Conservation (phyloP, 2,329 filamentous ascomycete genomes). For the Penicillium sumatraense region DNA sequence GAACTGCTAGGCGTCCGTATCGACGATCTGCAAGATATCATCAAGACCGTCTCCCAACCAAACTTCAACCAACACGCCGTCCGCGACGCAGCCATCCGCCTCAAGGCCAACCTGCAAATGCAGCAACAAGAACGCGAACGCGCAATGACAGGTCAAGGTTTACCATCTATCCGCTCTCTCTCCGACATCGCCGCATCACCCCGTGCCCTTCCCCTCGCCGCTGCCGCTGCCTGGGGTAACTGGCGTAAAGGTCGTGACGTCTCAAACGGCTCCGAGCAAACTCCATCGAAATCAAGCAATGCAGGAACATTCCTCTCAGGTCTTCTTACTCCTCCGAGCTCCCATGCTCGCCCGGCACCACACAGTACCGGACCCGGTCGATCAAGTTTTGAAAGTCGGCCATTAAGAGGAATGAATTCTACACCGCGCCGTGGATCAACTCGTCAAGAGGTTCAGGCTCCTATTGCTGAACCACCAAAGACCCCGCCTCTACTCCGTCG, state of each 20-base stretch:
- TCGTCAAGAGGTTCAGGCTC: constrained; percentile 35
- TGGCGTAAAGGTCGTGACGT: constrained; percentile 76
- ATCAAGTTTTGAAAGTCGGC: constrained; percentile 40
- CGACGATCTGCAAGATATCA: constrained; percentile 90
- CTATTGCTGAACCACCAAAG: constrained; percentile 41
- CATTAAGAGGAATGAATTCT: constrained; percentile 37
- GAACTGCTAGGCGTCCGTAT: constrained; percentile 90
- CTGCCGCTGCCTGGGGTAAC: constrained; percentile 96
- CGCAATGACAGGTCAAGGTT: constrained; percentile 71
- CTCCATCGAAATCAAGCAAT: constrained; percentile 63
- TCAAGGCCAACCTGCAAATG: constrained; percentile 96
- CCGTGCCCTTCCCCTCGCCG: constrained; percentile 75
- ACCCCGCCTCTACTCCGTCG: constrained; percentile 62
- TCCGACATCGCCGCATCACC: constrained; percentile 79
- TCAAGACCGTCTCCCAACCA: constrained; percentile 74
- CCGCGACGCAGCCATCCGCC: constrained; percentile 87
- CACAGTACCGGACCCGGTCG: constrained; percentile 42
- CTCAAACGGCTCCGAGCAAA: constrained; percentile 55
- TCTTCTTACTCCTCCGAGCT: constrained; percentile 86
- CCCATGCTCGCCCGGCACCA: constrained; percentile 68
- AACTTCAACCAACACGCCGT: constrained; percentile 78
- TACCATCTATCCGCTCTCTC: constrained; percentile 76
- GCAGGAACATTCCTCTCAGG: constrained; percentile 73
- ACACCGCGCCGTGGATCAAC: constrained; percentile 35
- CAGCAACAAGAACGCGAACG: constrained; percentile 94